Evolutionary conservation across 1,284 basidiomycete species (phyloP).

Genomic region (Sporisorium graminicola): DNA sequence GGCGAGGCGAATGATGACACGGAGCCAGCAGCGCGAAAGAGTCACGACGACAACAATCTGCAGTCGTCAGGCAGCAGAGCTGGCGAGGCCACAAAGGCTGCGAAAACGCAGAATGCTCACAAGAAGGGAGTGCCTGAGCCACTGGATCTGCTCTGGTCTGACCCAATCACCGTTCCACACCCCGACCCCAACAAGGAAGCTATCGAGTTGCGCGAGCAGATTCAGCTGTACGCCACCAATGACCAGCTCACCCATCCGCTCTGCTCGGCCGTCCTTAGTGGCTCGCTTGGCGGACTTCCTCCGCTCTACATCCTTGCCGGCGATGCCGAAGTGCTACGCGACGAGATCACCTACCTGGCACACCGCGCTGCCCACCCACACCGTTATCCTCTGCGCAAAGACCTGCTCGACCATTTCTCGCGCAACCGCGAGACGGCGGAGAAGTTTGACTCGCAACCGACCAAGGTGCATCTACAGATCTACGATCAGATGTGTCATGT

Average conservation of each 20-base stretch:
- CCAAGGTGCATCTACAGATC: conserved; percentile 88
- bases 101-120: not conserved
- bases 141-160: conserved; percentile 52
- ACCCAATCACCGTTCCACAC: conserved; percentile 47
- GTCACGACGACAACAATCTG: conserved; percentile 22
- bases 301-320: conserved; percentile 85
- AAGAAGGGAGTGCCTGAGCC: conserved; percentile 31
- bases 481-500: conserved; percentile 73
- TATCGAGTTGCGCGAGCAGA: conserved; percentile 73
- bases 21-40: conserved; percentile 35
- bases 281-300: conserved; percentile 90
- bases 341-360: conserved; percentile 87
- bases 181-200: conserved; percentile 22
- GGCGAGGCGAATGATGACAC: conserved; percentile 8
- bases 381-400: conserved; percentile 78
- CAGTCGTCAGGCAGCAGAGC: not conserved
- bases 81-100: not conserved
- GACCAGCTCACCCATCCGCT: conserved; percentile 85
- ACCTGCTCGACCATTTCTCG: conserved; percentile 73
- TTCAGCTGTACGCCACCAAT: conserved; percentile 91
- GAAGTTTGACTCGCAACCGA: conserved; percentile 74
- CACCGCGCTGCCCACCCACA: conserved; percentile 91
- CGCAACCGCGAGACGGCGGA: conserved; percentile 68
- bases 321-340: conserved; percentile 87
- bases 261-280: conserved; percentile 79